phyloP scores from a whole-genome alignment of 768 basidiomycete species.

The Suillus plorans region DNA sequence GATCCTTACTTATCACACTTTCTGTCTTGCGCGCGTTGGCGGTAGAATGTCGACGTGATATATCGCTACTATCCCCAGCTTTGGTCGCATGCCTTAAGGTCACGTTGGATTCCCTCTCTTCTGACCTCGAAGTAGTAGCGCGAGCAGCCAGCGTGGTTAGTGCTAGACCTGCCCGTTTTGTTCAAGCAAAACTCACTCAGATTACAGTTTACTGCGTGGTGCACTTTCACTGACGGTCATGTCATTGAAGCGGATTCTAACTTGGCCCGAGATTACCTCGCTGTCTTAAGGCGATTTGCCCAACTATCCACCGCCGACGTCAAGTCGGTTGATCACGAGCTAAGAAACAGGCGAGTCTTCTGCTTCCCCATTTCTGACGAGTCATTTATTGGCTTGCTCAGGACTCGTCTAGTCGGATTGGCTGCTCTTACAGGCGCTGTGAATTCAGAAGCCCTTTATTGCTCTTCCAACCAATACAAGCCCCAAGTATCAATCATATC shows the following conservation, averaged over 20 bases:
- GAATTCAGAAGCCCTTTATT: slow-evolving; percentile 82
- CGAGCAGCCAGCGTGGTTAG: slow-evolving; percentile 80
- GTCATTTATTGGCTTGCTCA: slow-evolving; percentile 27
- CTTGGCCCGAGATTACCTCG: slow-evolving; percentile 70
- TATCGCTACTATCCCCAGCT: slow-evolving; percentile 69
- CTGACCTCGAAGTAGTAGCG: slow-evolving; percentile 74
- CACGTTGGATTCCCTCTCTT: slow-evolving; percentile 51
- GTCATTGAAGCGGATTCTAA: slow-evolving; percentile 74
- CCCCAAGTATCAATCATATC: slow-evolving; percentile 71
- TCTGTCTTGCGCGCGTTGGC: slow-evolving; percentile 80
- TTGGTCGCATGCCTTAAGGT: slow-evolving; percentile 65
- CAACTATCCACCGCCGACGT: slow-evolving; percentile 51
- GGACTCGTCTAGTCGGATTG: slow-evolving; percentile 83
- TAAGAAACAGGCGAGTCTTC: slow-evolving; percentile 64
- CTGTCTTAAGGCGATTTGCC: slow-evolving; percentile 64
- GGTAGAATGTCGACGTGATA: slow-evolving; percentile 84
- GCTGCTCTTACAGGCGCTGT: slow-evolving; percentile 79
- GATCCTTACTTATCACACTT: slow-evolving; percentile 79
- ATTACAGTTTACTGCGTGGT: slow-evolving; percentile 85
- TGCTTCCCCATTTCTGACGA: not conserved
- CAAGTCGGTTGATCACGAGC: slow-evolving; percentile 61
- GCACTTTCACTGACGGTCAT: slow-evolving; percentile 86
- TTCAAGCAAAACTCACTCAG: slow-evolving; percentile 1
- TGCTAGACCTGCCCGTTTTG: slow-evolving; percentile 13
- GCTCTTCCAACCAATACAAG: slow-evolving; percentile 68